Evolutionary conservation across 768 basidiomycete genomes (phyloP).

Genomic region (Leccinum disarticulatum): DNA sequence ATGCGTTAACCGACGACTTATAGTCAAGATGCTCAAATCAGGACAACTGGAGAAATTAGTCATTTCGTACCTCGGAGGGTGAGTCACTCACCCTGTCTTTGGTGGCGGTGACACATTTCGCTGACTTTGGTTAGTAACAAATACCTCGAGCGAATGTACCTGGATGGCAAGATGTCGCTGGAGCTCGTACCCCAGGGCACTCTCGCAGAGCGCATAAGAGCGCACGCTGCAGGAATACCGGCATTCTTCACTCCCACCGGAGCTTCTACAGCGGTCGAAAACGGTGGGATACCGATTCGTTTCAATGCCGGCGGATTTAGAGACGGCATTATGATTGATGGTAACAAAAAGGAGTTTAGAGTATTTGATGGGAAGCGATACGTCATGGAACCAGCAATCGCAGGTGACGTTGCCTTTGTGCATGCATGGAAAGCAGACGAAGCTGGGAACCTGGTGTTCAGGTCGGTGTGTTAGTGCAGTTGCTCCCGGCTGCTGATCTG

Average conservation of each 20-base stretch:
- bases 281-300: slow-evolving; percentile 71
- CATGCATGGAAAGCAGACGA: slow-evolving; percentile 92
- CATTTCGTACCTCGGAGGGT: slow-evolving; percentile 87
- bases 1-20: background rate
- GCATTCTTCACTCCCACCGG: slow-evolving; percentile 90
- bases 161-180: slow-evolving; percentile 75
- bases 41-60: slow-evolving; percentile 80
- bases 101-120: background rate
- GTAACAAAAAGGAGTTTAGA: slow-evolving; percentile 72
- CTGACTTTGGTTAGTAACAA: slow-evolving; percentile 58
- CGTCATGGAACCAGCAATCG: slow-evolving; percentile 72
- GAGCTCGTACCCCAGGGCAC: slow-evolving; percentile 93
- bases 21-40: slow-evolving; percentile 70
- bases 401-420: slow-evolving; percentile 79
- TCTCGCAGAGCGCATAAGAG: slow-evolving; percentile 81
- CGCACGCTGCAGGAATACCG: slow-evolving; percentile 90
- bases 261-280: slow-evolving; percentile 73
- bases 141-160: slow-evolving; percentile 75
- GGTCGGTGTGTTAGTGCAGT: slow-evolving; percentile 43
- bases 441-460: slow-evolving; percentile 83
- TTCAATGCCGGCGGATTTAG: slow-evolving; percentile 73
- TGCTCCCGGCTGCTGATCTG: background rate
- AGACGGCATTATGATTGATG: slow-evolving; percentile 67
- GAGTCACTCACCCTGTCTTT: slow-evolving; percentile 15
- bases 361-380: slow-evolving; percentile 77